A percentile compares a stretch with the other conserved stretches of the same genome.
phyloP scores from a whole-genome alignment of 1,284 basidiomycete genomes.

The Peniophora sp. region DNA sequence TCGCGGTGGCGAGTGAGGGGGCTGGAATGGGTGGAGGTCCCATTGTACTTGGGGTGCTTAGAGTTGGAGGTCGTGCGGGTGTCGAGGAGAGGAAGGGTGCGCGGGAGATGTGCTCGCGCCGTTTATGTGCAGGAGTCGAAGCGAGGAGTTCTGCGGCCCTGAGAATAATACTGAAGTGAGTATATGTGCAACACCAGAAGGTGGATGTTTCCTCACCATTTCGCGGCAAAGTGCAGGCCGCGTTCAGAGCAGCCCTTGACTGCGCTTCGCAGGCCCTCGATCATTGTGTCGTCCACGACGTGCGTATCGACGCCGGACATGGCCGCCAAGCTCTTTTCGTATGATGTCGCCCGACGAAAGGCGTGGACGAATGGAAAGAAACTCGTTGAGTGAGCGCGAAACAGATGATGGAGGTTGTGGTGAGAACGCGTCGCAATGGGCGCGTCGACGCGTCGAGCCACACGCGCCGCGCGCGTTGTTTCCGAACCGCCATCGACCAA shows the following conservation, averaged over 20 bases:
- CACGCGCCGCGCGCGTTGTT: no score
- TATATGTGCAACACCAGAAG: slow-evolving; percentile 4
- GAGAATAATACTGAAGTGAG: not conserved
- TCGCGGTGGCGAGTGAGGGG: slow-evolving; percentile 11
- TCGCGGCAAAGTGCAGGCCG: slow-evolving; percentile 43
- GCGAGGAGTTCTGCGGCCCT: slow-evolving; percentile 73
- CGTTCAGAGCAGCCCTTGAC: slow-evolving; percentile 38
- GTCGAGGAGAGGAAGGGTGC: slow-evolving; percentile 37
- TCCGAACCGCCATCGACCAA: no score
- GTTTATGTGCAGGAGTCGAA: slow-evolving; percentile 45
- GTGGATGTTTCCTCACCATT: slow-evolving; percentile 48
- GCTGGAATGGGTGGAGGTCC: slow-evolving; percentile 10
- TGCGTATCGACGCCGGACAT: not conserved
- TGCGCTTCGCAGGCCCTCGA: slow-evolving; percentile 41
- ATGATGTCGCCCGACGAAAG: no score
- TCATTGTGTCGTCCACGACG: slow-evolving; percentile 22
- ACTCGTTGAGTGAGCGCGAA: no score
- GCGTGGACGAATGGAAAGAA: slow-evolving; percentile 3
- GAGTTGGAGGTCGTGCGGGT: slow-evolving; percentile 26
- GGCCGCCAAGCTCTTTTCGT: no score
- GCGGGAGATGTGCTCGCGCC: slow-evolving; percentile 18
- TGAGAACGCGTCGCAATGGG: no score
- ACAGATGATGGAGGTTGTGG: no score
- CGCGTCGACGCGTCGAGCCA: no score
- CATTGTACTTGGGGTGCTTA: slow-evolving; percentile 1